Conservation (phyloP, 371 early-diverging fungal species). For the Mucor ambiguus region DNA sequence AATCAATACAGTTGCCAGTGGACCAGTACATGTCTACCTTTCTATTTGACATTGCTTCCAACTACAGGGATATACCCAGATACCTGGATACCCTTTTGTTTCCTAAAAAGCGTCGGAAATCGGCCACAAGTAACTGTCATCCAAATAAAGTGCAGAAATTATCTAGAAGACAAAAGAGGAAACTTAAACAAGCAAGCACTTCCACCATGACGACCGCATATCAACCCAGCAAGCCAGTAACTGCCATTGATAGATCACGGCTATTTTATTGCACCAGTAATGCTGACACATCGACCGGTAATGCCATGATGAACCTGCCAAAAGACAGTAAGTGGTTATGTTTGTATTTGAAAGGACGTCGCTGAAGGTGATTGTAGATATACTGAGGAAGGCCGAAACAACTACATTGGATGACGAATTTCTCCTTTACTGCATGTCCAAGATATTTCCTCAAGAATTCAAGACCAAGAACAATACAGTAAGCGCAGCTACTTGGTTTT, state of each 20-base stretch:
- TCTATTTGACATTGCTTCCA: background rate
- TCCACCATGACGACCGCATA: no score
- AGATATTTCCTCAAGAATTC: conserved; percentile 18
- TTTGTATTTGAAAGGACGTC: background rate
- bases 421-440: background rate
- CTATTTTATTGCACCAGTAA: background rate
- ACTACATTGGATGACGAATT: background rate
- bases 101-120: background rate
- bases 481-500: background rate
- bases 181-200: background rate
- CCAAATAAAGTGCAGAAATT: background rate
- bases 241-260: background rate
- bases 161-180: conserved; percentile 9
- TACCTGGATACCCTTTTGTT: background rate
- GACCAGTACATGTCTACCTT: conserved; percentile 1
- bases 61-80: background rate
- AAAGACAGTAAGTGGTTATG: background rate
- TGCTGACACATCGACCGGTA: background rate
- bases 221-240: background rate
- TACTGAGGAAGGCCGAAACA: background rate
- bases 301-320: background rate
- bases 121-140: no score
- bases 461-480: conserved; percentile 2
- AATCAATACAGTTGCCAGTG: background rate
- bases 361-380: background rate